A percentile compares a stretch with the other conserved stretches of the same genome.
Conservation (phyloP, 2,329 filamentous ascomycete species). For the Cercospora citrullina region DNA sequence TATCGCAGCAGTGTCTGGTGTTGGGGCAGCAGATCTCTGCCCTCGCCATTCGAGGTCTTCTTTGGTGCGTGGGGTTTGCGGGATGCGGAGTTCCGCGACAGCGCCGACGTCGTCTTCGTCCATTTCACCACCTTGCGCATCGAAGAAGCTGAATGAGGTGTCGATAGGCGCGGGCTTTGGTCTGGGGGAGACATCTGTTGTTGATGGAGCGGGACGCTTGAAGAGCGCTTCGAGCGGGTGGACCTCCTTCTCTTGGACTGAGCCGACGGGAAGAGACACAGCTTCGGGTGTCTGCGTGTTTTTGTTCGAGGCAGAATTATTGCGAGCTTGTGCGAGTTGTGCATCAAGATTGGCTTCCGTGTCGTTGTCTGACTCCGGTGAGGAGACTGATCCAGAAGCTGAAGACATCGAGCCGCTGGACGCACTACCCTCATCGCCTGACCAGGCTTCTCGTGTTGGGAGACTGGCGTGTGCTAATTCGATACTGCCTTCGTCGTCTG, state of each 20-base stretch:
- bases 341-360: constrained; percentile 21
- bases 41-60: constrained; percentile 74
- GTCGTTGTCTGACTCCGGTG: constrained; percentile 14
- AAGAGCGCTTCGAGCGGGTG: constrained; percentile 92
- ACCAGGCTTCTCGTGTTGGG: constrained; percentile 14
- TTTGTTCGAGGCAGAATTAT: constrained; percentile 26
- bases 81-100: constrained; percentile 43
- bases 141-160: constrained; percentile 78
- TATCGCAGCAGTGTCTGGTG: constrained; percentile 85
- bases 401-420: constrained; percentile 19
- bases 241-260: constrained; percentile 46
- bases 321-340: constrained; percentile 24
- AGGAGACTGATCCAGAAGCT: constrained; percentile 5
- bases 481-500: constrained; percentile 18
- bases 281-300: constrained; percentile 17
- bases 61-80: constrained; percentile 80
- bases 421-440: constrained; percentile 15
- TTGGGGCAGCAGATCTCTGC: constrained; percentile 86
- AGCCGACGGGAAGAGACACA: constrained; percentile 14
- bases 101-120: constrained; percentile 43
- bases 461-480: constrained; percentile 18
- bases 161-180: constrained; percentile 47
- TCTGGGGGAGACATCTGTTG: constrained; percentile 41
- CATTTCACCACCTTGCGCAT: constrained; percentile 20
- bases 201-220: constrained; percentile 63